Percentiles rank a stretch among this genome's conserved stretches.
phyloP scores from a whole-genome alignment of 78 protist genomes.

The Polysphondylium violaceum region DNA sequence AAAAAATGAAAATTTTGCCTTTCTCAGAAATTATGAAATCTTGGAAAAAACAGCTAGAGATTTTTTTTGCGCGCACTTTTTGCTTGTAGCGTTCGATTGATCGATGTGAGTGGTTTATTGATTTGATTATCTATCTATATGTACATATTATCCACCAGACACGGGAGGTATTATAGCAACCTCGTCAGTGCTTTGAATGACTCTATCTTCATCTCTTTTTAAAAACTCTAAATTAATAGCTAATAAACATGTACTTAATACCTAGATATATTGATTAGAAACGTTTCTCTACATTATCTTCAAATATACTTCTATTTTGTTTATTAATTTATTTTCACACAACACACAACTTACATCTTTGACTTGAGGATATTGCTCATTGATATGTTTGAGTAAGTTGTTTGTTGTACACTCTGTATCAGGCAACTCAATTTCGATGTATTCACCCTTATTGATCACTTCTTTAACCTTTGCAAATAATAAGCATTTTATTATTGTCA shows the following conservation, averaged over 20 bases:
- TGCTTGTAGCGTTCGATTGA: no score
- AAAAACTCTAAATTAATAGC: slow-evolving; percentile 11
- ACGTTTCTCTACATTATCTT: no score
- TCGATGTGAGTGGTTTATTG: no score
- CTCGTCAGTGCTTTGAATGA: not conserved
- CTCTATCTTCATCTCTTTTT: slow-evolving; percentile 1
- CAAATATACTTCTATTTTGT: not conserved
- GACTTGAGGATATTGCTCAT: not conserved
- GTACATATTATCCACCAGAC: slow-evolving; percentile 4
- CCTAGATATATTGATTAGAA: not conserved
- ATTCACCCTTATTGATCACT: not conserved
- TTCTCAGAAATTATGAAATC: no score
- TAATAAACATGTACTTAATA: not conserved
- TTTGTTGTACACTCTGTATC: not conserved
- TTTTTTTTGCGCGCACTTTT: no score
- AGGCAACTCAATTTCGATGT: not conserved
- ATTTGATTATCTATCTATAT: no score
- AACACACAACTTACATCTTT: not conserved
- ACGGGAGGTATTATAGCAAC: slow-evolving; percentile 40
- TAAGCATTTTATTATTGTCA: not conserved
- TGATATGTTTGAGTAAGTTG: not conserved
- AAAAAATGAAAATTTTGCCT: no score
- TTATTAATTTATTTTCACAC: not conserved
- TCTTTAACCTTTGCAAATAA: slow-evolving; percentile 25
- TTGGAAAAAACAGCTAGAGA: no score